Conservation (phyloP, 805 yeast species). For the Starmerella asiatica region DNA sequence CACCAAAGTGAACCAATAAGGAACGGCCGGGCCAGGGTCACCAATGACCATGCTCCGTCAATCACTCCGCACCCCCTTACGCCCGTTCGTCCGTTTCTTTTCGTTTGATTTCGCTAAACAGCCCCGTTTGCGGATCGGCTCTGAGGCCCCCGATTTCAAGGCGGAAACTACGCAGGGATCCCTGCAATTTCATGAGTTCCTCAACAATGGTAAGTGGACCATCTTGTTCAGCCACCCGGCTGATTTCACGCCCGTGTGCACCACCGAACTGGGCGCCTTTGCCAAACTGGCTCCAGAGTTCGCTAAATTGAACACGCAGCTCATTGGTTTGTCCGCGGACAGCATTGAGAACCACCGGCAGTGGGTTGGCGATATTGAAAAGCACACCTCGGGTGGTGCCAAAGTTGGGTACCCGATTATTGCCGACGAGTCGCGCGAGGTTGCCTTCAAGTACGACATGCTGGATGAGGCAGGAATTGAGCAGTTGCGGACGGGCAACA, state of each 20-base stretch:
- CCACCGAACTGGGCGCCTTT: slow-evolving; percentile 91
- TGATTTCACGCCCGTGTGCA: slow-evolving; percentile 93
- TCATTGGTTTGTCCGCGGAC: slow-evolving; percentile 84
- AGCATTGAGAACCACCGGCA: slow-evolving; percentile 62
- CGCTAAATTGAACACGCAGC: slow-evolving; percentile 68
- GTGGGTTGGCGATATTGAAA: slow-evolving; percentile 89
- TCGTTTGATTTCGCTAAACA: slow-evolving; percentile 22
- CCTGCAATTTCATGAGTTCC: slow-evolving; percentile 73
- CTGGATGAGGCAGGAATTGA: slow-evolving; percentile 74
- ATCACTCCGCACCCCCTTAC: neutral
- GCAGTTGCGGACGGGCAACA: slow-evolving; percentile 56
- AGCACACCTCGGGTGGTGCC: slow-evolving; percentile 52
- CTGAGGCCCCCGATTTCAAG: slow-evolving; percentile 75
- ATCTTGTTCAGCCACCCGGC: slow-evolving; percentile 89
- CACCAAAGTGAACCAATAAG: too few relatives aligned
- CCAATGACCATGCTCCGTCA: neutral
- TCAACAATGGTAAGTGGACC: slow-evolving; percentile 68
- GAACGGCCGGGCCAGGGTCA: too few relatives aligned
- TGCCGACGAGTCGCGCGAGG: slow-evolving; percentile 75
- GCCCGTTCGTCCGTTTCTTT: slow-evolving; percentile 1
- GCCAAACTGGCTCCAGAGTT: slow-evolving; percentile 82
- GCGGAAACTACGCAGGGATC: slow-evolving; percentile 74
- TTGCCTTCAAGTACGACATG: slow-evolving; percentile 75
- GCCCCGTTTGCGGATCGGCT: slow-evolving; percentile 58
- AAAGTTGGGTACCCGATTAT: slow-evolving; percentile 78